phyloP scores from a whole-genome alignment of 2,329 filamentous ascomycete species.

The Hymenoscyphus scutula region DNA sequence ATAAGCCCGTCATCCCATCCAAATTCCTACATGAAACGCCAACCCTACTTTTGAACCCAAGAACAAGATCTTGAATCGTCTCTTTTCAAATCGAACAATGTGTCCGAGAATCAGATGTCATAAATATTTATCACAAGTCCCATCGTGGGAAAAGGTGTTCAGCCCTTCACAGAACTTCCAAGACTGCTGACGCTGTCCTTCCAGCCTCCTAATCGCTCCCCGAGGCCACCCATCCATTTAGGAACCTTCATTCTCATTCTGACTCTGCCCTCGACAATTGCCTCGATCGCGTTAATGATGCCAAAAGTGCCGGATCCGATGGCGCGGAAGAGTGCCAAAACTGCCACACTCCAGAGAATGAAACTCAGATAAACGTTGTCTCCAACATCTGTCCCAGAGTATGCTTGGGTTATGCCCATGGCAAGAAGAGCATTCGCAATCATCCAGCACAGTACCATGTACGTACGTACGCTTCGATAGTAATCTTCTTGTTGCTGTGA shows the following conservation, averaged over 20 bases:
- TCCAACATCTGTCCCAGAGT: slow-evolving; percentile 67
- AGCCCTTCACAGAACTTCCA: slow-evolving; percentile 32
- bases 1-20: background rate
- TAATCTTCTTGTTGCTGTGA: slow-evolving; percentile 94
- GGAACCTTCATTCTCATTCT: slow-evolving; percentile 33
- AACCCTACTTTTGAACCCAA: background rate
- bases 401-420: slow-evolving; percentile 89
- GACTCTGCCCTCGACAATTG: slow-evolving; percentile 81
- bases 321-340: slow-evolving; percentile 82
- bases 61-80: background rate
- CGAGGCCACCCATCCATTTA: slow-evolving; percentile 32
- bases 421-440: slow-evolving; percentile 86
- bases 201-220: slow-evolving; percentile 31
- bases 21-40: background rate
- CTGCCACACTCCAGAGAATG: slow-evolving; percentile 88
- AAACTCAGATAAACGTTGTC: slow-evolving; percentile 90
- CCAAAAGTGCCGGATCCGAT: slow-evolving; percentile 79
- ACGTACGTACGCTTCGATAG: slow-evolving; percentile 94
- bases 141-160: background rate
- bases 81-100: background rate
- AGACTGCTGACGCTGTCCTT: slow-evolving; percentile 34
- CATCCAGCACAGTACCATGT: slow-evolving; percentile 97
- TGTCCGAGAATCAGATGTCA: background rate
- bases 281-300: slow-evolving; percentile 79
- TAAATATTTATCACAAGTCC: background rate